Evolutionary conservation across 495 filamentous ascomycete species (phyloP).

Genomic region (Penicillium egyptiacum): DNA sequence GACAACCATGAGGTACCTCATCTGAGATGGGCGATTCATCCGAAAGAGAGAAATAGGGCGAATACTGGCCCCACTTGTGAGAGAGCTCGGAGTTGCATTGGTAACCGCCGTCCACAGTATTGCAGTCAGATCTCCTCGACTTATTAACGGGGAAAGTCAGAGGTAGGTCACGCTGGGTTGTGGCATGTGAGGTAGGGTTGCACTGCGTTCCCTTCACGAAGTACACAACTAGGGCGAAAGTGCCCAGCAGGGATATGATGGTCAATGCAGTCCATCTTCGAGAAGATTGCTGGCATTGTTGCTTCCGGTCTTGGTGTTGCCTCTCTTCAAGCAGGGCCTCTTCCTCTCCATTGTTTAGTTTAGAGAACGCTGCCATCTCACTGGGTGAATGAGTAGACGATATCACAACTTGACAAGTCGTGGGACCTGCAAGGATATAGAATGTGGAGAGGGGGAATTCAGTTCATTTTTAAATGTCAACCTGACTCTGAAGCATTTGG

Average conservation of each 20-base stretch:
- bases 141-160: background rate
- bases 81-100: conserved; percentile 59
- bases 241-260: background rate
- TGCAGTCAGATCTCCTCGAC: conserved; percentile 42
- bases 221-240: conserved; percentile 4
- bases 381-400: background rate
- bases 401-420: conserved; percentile 1
- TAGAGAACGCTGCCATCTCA: background rate
- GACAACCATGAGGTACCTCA: conserved; percentile 60
- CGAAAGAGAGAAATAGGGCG: conserved; percentile 70
- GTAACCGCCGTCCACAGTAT: conserved; percentile 61
- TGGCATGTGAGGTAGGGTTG: background rate
- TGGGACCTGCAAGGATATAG: background rate
- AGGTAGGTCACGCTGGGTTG: background rate
- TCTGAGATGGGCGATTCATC: conserved; percentile 57
- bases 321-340: conserved; percentile 1
- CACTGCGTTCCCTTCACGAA: background rate
- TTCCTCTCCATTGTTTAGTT: background rate
- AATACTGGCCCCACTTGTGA: conserved; percentile 84
- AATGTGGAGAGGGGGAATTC: background rate
- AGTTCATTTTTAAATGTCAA: conserved; percentile 5
- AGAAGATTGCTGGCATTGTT: background rate
- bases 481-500: background rate
- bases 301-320: background rate
- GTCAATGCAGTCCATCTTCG: background rate